Evolutionary conservation across 306 rosid species (phyloP), one percentile per base, ranked within the genome.

Genomic region (Fragaria ananassa): DNA sequence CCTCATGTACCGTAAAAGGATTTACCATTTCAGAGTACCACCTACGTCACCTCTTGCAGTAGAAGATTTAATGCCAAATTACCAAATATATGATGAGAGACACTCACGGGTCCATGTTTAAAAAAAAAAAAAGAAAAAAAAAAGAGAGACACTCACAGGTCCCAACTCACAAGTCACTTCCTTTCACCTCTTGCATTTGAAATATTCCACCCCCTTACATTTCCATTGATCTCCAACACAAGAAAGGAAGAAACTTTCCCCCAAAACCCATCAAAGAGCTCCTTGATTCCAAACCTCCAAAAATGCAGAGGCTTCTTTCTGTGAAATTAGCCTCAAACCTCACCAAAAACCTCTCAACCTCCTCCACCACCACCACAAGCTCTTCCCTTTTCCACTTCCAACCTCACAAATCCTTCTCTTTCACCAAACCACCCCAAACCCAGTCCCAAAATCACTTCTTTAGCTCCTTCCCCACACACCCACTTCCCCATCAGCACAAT

Each of bases 281-380:
- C 42, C 6, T 34, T 31, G 12, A 62, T 41, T 8, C 46, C 80
- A 49, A 19, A 56, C 19, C 39, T 56, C 10, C 4, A 45, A 78
- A 74, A 75, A 94, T 91, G 98, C 91, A 85, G 82, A 76, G 88
- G 39, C 46, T 85, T 31, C 45, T 86, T 4, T 65, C 79, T 66
- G 81, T 77, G 76, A 84, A 75, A 66, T 42, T 79, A 72, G 85
- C 79, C 21, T 74, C 83, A 41, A 75, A 63, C 69, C 76, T 73
- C 8, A 17, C 74, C 45, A 74, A 21, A 15, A 85, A 83, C 47
- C 70, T 80, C 84, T 70, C 86, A 8, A 57, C 67, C 66, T 57
- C 77, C 61, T 17, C 77, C 54, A 19, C 74, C 27, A 19, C 73
- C 15, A 61, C 78, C 60, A 21, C 81, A 71, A 70, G 72, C 60